These are phyloP conservation scores for Nicotiana sylvestris DNA, from an alignment of 257 asterid species.

Conservation along the genomic window DNA sequence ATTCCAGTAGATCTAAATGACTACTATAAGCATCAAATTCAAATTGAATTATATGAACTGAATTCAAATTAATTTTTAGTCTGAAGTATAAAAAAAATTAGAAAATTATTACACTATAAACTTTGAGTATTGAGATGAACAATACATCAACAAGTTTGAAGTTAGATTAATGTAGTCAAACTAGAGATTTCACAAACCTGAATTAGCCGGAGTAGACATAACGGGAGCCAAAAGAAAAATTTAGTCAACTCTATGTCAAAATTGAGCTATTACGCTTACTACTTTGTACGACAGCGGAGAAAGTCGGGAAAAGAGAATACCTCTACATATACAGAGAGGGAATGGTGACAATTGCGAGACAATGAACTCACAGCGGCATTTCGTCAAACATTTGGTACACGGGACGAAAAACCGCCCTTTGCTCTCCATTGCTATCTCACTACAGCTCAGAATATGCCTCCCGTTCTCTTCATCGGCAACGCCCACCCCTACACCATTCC, in stretches of 20 bases:
- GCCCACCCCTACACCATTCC: background rate
- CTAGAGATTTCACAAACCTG: too few relatives aligned
- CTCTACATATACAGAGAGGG: background rate
- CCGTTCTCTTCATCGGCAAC: conserved; percentile 20
- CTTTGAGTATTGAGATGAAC: background rate
- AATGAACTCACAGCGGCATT: conserved; percentile 34
- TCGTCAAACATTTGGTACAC: conserved; percentile 40
- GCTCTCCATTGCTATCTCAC: conserved; percentile 8
- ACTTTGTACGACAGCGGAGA: background rate
- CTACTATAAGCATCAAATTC: background rate
- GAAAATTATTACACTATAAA: background rate
- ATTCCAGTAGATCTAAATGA: background rate
- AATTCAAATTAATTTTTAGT: background rate
- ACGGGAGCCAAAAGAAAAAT: too few relatives aligned
- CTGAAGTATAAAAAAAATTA: background rate
- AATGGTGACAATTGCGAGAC: conserved; percentile 6
- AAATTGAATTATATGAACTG: background rate
- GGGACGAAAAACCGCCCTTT: conserved; percentile 2
- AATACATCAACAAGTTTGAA: background rate
- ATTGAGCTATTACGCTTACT: background rate
- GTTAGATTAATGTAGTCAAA: background rate
- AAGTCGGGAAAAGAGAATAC: background rate
- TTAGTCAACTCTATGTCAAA: background rate
- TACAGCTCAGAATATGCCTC: conserved; percentile 1
- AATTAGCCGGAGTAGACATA: too few relatives aligned